phyloP scores from a whole-genome alignment of 192 early-diverging fungal genomes.

The Backusella tuberculispora region DNA sequence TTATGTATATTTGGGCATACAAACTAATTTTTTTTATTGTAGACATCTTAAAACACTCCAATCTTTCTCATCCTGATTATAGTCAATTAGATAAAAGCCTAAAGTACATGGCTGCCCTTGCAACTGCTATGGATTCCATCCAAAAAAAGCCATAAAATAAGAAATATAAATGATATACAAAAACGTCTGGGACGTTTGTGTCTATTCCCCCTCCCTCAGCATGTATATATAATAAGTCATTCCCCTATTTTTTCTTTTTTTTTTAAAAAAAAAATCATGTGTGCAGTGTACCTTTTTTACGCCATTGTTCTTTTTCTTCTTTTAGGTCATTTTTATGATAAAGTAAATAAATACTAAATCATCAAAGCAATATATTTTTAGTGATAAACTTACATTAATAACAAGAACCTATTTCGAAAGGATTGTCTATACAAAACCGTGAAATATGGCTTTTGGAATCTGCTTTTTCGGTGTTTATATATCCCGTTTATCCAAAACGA shows the following conservation, averaged over 20 bases:
- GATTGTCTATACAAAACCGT: too few relatives aligned
- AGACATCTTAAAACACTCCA: conserved; percentile 43
- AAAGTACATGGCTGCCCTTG: conserved; percentile 32
- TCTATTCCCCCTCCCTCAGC: not conserved
- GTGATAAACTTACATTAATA: too few relatives aligned
- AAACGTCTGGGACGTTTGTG: not conserved
- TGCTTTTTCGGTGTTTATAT: too few relatives aligned
- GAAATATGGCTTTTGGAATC: too few relatives aligned
- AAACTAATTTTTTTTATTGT: not conserved
- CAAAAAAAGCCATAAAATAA: conserved; percentile 4
- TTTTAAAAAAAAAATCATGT: too few relatives aligned
- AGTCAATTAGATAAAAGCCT: conserved; percentile 27
- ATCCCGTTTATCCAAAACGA: too few relatives aligned
- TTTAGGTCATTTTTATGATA: too few relatives aligned
- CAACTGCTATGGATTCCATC: conserved; percentile 35
- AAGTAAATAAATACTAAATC: too few relatives aligned
- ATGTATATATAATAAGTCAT: not conserved
- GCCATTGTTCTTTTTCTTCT: too few relatives aligned
- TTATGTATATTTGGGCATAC: not conserved
- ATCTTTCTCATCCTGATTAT: conserved; percentile 28
- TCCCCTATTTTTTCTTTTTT: not conserved
- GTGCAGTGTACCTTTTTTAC: too few relatives aligned
- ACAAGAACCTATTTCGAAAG: too few relatives aligned
- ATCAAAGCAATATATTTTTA: too few relatives aligned
- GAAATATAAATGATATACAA: not conserved